Conservation (phyloP, 2,329 filamentous ascomycete species). For the Blastomyces percursus region DNA sequence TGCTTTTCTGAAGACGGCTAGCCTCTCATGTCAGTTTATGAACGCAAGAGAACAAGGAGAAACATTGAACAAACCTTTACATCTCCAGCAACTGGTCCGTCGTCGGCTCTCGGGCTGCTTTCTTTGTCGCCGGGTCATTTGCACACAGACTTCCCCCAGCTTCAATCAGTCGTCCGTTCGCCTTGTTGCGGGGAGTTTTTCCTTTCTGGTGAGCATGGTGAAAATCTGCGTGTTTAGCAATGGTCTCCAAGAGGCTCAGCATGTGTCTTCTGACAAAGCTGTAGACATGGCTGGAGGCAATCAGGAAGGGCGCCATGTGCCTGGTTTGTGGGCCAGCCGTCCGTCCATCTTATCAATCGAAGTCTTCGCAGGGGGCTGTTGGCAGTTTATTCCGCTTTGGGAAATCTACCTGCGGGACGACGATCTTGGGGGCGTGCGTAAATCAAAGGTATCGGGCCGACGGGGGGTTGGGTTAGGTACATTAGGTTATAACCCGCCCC, state of each 20-base stretch:
- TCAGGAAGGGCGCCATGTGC: neutral
- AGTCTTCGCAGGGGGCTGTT: neutral
- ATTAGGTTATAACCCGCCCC: no score
- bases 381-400: neutral
- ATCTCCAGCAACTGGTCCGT: slow-evolving; percentile 20
- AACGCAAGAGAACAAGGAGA: neutral
- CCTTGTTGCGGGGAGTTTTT: neutral
- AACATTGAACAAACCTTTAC: slow-evolving; percentile 17
- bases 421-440: neutral
- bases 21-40: neutral
- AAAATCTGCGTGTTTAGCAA: neutral
- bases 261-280: neutral
- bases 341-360: neutral
- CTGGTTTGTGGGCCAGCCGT: neutral
- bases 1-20: slow-evolving; percentile 17
- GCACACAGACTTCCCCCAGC: neutral
- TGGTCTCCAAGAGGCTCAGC: neutral
- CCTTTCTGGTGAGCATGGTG: neutral
- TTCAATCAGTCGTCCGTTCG: neutral
- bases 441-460: no score
- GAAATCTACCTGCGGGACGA: neutral
- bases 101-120: slow-evolving; percentile 17
- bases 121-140: slow-evolving; percentile 10
- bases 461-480: no score
- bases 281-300: no score